phyloP scores from a whole-genome alignment of 192 early-diverging fungal genomes.

The Coemansia sp. region DNA sequence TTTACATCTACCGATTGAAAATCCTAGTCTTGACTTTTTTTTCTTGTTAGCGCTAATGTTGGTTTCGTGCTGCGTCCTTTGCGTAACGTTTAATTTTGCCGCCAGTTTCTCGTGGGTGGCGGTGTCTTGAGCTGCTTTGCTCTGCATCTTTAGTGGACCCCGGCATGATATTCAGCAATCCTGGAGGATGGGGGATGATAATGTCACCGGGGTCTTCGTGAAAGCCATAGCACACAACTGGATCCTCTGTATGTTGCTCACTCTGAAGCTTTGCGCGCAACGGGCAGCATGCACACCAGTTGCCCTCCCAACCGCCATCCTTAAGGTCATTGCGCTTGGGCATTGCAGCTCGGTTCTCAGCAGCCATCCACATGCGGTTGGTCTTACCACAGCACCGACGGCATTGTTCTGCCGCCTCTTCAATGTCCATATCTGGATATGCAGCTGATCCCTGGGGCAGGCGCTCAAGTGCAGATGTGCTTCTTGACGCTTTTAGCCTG shows the following conservation, averaged over 20 bases:
- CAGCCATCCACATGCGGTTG: slow-evolving; percentile 14
- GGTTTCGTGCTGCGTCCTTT: not conserved
- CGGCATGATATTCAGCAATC: slow-evolving; percentile 23
- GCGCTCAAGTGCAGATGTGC: slow-evolving; percentile 23
- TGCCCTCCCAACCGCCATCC: slow-evolving; percentile 30
- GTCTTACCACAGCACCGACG: slow-evolving; percentile 19
- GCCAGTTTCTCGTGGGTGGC: not conserved
- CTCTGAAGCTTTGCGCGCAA: slow-evolving; percentile 23
- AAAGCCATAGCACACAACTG: slow-evolving; percentile 38
- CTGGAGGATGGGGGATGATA: slow-evolving; percentile 47
- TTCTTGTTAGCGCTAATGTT: not conserved
- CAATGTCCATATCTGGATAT: slow-evolving; percentile 25
- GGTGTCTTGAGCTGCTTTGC: not conserved
- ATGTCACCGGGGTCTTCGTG: slow-evolving; percentile 47
- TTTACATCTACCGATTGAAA: not conserved
- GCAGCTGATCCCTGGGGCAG: not conserved
- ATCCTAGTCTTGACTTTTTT: not conserved
- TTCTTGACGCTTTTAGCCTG: slow-evolving; percentile 10
- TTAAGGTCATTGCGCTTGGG: slow-evolving; percentile 19
- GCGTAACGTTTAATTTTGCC: not conserved
- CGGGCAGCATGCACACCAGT: slow-evolving; percentile 52
- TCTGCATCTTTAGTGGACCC: slow-evolving; percentile 9
- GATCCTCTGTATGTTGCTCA: not conserved
- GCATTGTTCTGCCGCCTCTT: slow-evolving; percentile 31
- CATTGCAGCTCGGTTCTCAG: slow-evolving; percentile 20